Evolutionary conservation across 2,329 filamentous ascomycete genomes (phyloP).

Genomic region (Colletotrichum echinochloae): DNA sequence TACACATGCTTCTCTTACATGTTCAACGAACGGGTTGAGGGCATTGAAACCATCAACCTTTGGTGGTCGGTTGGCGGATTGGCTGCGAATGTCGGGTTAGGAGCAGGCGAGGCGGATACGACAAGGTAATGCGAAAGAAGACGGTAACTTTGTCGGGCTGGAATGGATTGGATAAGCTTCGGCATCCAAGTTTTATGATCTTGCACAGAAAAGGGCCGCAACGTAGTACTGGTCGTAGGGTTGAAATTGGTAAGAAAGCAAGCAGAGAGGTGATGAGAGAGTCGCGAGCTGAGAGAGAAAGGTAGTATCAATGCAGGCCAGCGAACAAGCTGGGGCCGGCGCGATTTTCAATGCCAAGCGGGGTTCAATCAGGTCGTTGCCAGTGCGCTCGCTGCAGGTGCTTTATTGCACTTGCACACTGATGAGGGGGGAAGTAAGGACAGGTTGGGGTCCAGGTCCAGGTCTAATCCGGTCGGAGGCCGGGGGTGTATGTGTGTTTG

Average conservation of each 20-base stretch:
- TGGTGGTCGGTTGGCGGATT: conserved; percentile 9
- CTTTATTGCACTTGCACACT: conserved; percentile 25
- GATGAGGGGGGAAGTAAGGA: conserved; percentile 10
- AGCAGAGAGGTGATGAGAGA: conserved; percentile 4
- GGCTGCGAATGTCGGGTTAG: conserved; percentile 9
- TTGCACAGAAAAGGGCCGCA: background rate
- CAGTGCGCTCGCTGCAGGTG: conserved; percentile 37
- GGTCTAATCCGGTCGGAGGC: background rate
- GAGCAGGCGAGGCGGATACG: conserved; percentile 25
- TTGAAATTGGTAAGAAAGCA: background rate
- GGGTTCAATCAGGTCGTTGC: conserved; percentile 39
- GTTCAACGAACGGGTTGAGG: conserved; percentile 47
- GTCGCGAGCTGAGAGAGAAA: conserved; percentile 16
- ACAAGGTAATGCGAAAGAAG: background rate
- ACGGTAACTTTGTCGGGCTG: background rate
- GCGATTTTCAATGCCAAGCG: conserved; percentile 43
- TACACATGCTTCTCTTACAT: conserved; percentile 60
- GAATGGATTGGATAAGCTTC: conserved; percentile 8
- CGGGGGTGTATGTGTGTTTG: background rate
- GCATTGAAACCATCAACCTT: conserved; percentile 40
- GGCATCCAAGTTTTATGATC: background rate
- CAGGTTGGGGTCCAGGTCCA: conserved; percentile 10
- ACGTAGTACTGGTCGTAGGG: conserved; percentile 6
- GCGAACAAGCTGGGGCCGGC: conserved; percentile 37
- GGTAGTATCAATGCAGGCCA: conserved; percentile 5